Conservation (phyloP, 371 early-diverging fungal species). For the Apophysomyces elegans region DNA sequence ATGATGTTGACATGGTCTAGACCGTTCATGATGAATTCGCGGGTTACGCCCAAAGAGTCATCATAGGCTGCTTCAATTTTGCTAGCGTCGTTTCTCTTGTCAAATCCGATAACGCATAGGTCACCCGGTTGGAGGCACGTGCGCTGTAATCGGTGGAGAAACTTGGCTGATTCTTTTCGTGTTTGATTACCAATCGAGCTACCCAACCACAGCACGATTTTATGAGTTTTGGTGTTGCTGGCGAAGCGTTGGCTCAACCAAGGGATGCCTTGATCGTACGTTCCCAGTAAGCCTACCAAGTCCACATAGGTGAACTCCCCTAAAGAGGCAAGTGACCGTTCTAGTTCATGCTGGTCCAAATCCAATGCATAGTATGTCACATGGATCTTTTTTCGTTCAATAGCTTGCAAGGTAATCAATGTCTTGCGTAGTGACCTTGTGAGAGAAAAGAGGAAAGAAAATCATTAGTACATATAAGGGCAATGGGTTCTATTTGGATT, state of each 20-base stretch:
- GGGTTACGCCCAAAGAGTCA: slow-evolving; percentile 77
- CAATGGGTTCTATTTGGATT: background rate
- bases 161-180: slow-evolving; percentile 61
- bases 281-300: slow-evolving; percentile 84
- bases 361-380: slow-evolving; percentile 93
- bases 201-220: slow-evolving; percentile 87
- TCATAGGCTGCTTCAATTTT: slow-evolving; percentile 84
- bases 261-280: slow-evolving; percentile 84
- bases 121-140: slow-evolving; percentile 70
- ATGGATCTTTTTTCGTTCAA: slow-evolving; percentile 63
- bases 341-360: slow-evolving; percentile 80
- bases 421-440: slow-evolving; percentile 87
- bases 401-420: slow-evolving; percentile 72
- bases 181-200: slow-evolving; percentile 86
- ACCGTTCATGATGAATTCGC: slow-evolving; percentile 86
- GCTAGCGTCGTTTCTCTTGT: slow-evolving; percentile 72
- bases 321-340: slow-evolving; percentile 58
- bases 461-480: background rate
- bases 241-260: slow-evolving; percentile 57
- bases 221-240: slow-evolving; percentile 46
- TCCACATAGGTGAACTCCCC: slow-evolving; percentile 57
- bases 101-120: slow-evolving; percentile 82
- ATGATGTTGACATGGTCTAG: slow-evolving; percentile 77
- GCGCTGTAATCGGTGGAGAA: slow-evolving; percentile 40
- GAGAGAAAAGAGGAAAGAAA: background rate